A percentile compares a stretch with the other conserved stretches of the same genome.
phyloP scores from a whole-genome alignment of 2,329 filamentous ascomycete genomes.

The Meredithiella fracta region DNA sequence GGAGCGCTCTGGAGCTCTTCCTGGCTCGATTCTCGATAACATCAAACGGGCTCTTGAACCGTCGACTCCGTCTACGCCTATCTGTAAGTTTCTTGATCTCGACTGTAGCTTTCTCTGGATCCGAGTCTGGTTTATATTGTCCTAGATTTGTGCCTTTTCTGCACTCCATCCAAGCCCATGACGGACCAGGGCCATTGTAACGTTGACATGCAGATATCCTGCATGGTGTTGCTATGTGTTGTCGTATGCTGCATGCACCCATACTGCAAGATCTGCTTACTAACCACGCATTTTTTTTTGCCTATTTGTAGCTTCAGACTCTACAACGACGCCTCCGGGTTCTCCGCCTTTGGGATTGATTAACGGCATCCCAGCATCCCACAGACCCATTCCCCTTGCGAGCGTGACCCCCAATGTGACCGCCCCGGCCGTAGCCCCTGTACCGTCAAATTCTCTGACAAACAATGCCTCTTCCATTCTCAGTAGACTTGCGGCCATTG shows the following conservation, averaged over 20 bases:
- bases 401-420: constrained; percentile 16
- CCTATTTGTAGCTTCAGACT: constrained; percentile 27
- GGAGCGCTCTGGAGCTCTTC: constrained; percentile 91
- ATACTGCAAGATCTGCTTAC: neutral
- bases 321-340: constrained; percentile 55
- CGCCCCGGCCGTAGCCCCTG: constrained; percentile 20
- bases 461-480: constrained; percentile 40
- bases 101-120: too few relatives aligned
- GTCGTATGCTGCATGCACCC: neutral
- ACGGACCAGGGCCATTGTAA: neutral
- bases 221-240: constrained; percentile 2
- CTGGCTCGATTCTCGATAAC: constrained; percentile 55
- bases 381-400: constrained; percentile 16
- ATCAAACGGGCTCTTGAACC: constrained; percentile 69
- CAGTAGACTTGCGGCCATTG: constrained; percentile 51
- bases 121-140: too few relatives aligned
- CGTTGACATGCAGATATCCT: constrained; percentile 1
- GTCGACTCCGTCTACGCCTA: constrained; percentile 21
- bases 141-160: neutral
- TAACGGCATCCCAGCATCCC: constrained; percentile 23
- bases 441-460: constrained; percentile 17
- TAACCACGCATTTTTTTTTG: constrained; percentile 1
- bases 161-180: neutral
- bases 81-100: neutral
- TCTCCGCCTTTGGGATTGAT: constrained; percentile 36